Percentiles rank a stretch among this genome's conserved stretches.
Conservation (phyloP, 1,284 basidiomycete genomes). For the Naganishia sp. region DNA sequence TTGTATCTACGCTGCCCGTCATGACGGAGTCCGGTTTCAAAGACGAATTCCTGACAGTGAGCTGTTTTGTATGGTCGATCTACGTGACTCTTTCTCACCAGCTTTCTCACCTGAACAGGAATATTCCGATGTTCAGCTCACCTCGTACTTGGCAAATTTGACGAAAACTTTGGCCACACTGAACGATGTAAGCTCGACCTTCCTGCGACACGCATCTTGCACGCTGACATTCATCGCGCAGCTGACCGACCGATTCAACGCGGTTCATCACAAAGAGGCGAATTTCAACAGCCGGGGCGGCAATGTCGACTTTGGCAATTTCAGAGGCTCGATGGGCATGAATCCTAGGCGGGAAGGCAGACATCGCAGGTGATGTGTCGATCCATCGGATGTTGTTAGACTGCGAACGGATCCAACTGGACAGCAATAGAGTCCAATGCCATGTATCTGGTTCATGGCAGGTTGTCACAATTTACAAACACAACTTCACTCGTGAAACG, state of each 20-base stretch:
- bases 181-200: slow-evolving; percentile 71
- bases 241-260: slow-evolving; percentile 31
- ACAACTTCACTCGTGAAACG: too few species aligned
- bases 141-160: slow-evolving; percentile 79
- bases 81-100: too few species aligned
- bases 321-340: slow-evolving; percentile 8
- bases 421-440: too few species aligned
- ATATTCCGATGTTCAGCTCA: slow-evolving; percentile 92
- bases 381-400: neutral
- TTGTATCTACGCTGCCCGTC: slow-evolving; percentile 82
- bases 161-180: slow-evolving; percentile 83
- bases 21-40: slow-evolving; percentile 76
- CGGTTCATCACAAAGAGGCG: slow-evolving; percentile 15
- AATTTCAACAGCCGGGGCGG: slow-evolving; percentile 1
- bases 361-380: slow-evolving; percentile 9
- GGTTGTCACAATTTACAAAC: too few species aligned
- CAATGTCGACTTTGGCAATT: slow-evolving; percentile 7
- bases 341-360: slow-evolving; percentile 7
- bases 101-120: slow-evolving; percentile 62
- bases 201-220: neutral
- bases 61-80: slow-evolving; percentile 38
- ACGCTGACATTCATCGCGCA: slow-evolving; percentile 1
- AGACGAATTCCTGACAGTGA: slow-evolving; percentile 79
- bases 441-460: too few species aligned
- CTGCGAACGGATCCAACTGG: neutral